phyloP scores from a whole-genome alignment of 2,329 filamentous ascomycete species.

The Tolypocladium paradoxum region DNA sequence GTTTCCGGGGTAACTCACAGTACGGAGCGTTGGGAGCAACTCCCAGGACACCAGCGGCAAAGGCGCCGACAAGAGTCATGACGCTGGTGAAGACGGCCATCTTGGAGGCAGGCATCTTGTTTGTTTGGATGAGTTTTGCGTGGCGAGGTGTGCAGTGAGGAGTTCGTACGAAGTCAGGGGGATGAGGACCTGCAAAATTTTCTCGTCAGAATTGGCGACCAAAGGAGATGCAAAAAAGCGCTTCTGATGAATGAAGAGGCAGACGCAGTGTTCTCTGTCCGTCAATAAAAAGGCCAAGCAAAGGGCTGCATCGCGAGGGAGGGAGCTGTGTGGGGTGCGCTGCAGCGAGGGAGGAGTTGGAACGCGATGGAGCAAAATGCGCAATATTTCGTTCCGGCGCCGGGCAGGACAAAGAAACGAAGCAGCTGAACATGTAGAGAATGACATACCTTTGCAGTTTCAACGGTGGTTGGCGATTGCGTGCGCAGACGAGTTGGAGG shows the following conservation, averaged over 20 bases:
- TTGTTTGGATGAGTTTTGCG: not conserved
- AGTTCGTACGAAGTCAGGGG: not conserved
- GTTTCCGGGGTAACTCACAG: conserved; percentile 2
- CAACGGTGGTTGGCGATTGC: not conserved
- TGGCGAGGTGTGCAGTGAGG: not conserved
- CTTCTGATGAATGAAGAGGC: not conserved
- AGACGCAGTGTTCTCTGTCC: not conserved
- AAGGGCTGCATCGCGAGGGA: not conserved
- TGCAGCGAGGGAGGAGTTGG: not conserved
- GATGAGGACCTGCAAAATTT: not conserved
- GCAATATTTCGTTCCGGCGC: conserved; percentile 1
- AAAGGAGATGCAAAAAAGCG: not conserved
- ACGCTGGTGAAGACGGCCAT: conserved; percentile 13
- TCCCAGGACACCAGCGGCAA: conserved; percentile 8
- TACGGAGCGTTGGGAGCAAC: conserved; percentile 2
- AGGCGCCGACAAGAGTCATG: conserved; percentile 11
- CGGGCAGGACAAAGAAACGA: not conserved
- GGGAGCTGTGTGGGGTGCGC: not conserved
- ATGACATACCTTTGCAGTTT: not conserved
- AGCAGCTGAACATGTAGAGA: not conserved
- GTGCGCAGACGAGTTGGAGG: not conserved
- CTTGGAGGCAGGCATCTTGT: conserved; percentile 17
- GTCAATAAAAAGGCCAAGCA: not conserved
- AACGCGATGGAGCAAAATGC: conserved; percentile 1
- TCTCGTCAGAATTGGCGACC: not conserved